Conservation (phyloP, 805 yeast genomes). For the Pichia phayaonensis region DNA sequence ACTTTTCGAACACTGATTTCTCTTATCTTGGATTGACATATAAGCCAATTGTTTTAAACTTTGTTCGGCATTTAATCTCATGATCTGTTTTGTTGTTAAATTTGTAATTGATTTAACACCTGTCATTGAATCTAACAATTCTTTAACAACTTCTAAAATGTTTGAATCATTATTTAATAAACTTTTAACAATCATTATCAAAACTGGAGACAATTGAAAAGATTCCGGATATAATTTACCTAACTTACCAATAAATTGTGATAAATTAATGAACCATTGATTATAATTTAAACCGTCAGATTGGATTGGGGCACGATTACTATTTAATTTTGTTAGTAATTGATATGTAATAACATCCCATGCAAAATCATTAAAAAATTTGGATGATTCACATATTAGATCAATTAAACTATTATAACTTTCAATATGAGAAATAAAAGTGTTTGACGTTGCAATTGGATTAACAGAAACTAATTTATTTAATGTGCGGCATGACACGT, state of each 20-base stretch:
- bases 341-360: slow-evolving; percentile 83
- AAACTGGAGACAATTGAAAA: slow-evolving; percentile 57
- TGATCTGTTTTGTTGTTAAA: slow-evolving; percentile 56
- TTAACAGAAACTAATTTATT: slow-evolving; percentile 67
- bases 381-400: slow-evolving; percentile 70
- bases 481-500: slow-evolving; percentile 62
- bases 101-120: slow-evolving; percentile 70
- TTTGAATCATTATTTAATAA: slow-evolving; percentile 53
- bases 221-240: slow-evolving; percentile 42
- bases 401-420: slow-evolving; percentile 83
- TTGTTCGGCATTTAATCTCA: slow-evolving; percentile 56
- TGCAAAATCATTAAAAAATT: slow-evolving; percentile 64
- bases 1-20: slow-evolving; percentile 40
- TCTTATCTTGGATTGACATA: slow-evolving; percentile 48
- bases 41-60: slow-evolving; percentile 50
- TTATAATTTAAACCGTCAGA: slow-evolving; percentile 73
- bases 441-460: slow-evolving; percentile 70
- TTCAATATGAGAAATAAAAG: slow-evolving; percentile 74
- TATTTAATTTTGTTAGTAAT: slow-evolving; percentile 59
- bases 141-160: slow-evolving; percentile 58
- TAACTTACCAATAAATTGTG: slow-evolving; percentile 70
- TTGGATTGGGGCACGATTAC: slow-evolving; percentile 62
- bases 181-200: slow-evolving; percentile 53
- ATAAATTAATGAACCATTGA: slow-evolving; percentile 79
- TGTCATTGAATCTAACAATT: slow-evolving; percentile 63